Evolutionary conservation across 1,284 basidiomycete genomes (phyloP), one percentile per base, ranked within the genome.

Genomic region (Ganoderma sp.): DNA sequence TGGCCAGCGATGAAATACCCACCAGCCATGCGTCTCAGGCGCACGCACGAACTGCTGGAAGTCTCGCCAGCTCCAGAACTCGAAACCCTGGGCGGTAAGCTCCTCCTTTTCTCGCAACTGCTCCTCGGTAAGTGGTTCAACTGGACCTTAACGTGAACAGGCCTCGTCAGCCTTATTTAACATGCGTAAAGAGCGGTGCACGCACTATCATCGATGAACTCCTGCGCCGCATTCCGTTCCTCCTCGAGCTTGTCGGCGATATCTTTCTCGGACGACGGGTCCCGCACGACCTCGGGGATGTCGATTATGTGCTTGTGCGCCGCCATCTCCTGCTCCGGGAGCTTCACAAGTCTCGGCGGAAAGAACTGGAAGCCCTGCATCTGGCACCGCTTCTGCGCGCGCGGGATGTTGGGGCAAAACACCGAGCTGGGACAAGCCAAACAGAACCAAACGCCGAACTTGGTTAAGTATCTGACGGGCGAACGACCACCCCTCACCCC

Each of bases 301-400:
- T 90, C 90, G 72, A 95, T 92, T 74, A 88, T 81, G 71, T 89
- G 85, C 83, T 92, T 92, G 80, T 92, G 91, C 25, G 91, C 92
- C 6, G 92, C 91, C 41, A 92, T 83, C 79, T 99, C 98, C 67
- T 91, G 88, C 75, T 98, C 94, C 78, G 99, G 96, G 58, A 99
- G 83, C 75, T 92, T 91, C 12, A 89, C 85, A 10, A 99, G 82
- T 60, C 92, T 85, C 0, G 90, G 87, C 2, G 97, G 94, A 83
- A 95, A 98, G 85, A 99, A 99, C 78, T 99, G 97, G 86, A 97
- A 98, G 79, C 99, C 97, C 82, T 97, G 92, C 92, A 94, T 87
- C 17, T 88, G 83, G 68, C 97, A 88, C 80, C 98, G 95, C 80
- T 97, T 97, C 12, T 96, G 97, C 3, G 95, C 94, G 22, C 93